Conservation (phyloP, 2,329 filamentous ascomycete species). For the Pseudopyrenochaeta lycopersici region DNA sequence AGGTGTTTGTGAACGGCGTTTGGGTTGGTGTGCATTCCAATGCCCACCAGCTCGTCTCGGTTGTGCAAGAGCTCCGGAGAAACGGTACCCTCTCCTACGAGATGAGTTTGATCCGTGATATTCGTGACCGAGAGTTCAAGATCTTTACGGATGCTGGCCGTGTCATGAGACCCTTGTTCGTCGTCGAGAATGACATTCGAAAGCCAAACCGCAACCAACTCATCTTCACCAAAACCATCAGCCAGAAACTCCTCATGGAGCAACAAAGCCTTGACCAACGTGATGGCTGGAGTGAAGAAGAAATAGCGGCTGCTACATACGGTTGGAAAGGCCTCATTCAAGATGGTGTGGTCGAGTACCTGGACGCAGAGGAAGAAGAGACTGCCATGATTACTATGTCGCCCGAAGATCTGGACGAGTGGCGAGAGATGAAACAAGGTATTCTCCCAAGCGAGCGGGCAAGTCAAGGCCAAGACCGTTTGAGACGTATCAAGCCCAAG, state of each 20-base stretch:
- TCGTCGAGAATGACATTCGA: slow-evolving; percentile 84
- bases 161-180: slow-evolving; percentile 92
- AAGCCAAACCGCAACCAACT: slow-evolving; percentile 79
- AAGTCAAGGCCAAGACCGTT: slow-evolving; percentile 76
- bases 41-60: slow-evolving; percentile 81
- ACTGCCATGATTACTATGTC: slow-evolving; percentile 99
- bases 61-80: slow-evolving; percentile 79
- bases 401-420: slow-evolving; percentile 85
- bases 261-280: slow-evolving; percentile 69
- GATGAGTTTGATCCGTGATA: slow-evolving; percentile 93
- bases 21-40: slow-evolving; percentile 97
- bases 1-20: slow-evolving; percentile 97
- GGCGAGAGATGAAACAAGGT: slow-evolving; percentile 56
- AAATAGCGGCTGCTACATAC: slow-evolving; percentile 69
- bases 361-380: slow-evolving; percentile 98
- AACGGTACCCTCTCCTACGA: slow-evolving; percentile 87
- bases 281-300: slow-evolving; percentile 64
- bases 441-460: slow-evolving; percentile 38
- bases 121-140: slow-evolving; percentile 96
- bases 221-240: slow-evolving; percentile 84
- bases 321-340: slow-evolving; percentile 90
- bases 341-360: slow-evolving; percentile 89
- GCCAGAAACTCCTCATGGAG: slow-evolving; percentile 75
- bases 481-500: slow-evolving; percentile 86
- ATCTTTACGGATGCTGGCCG: slow-evolving; percentile 97